Evolutionary conservation across 192 early-diverging fungal species (phyloP).

Genomic region (Thamnidium elegans): DNA sequence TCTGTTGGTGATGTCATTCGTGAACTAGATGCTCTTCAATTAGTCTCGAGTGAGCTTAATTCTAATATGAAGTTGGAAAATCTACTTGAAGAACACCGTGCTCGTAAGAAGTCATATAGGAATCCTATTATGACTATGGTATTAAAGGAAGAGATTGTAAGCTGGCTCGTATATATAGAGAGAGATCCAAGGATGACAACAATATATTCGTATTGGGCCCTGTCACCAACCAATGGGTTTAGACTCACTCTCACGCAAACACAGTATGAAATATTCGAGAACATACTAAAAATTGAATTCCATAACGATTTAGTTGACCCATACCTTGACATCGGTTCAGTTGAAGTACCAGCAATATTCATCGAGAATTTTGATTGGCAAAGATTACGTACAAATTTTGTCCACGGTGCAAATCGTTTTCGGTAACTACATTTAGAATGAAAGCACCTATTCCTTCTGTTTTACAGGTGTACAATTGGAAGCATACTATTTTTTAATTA

Average conservation of each 20-base stretch:
- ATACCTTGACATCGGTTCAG: constrained; percentile 89
- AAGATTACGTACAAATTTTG: constrained; percentile 84
- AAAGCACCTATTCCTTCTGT: too few relatives aligned
- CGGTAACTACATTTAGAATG: too few relatives aligned
- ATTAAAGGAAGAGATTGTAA: constrained; percentile 51
- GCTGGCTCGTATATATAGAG: constrained; percentile 19
- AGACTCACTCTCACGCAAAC: constrained; percentile 58
- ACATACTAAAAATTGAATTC: constrained; percentile 69
- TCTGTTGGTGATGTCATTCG: constrained; percentile 92
- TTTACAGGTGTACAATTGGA: too few relatives aligned
- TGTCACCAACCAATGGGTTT: constrained; percentile 71
- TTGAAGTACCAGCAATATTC: constrained; percentile 86
- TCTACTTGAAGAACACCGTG: constrained; percentile 79
- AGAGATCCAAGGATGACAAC: constrained; percentile 67
- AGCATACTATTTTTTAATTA: too few relatives aligned
- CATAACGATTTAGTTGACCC: constrained; percentile 94
- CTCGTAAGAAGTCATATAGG: constrained; percentile 65
- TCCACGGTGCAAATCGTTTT: too few relatives aligned
- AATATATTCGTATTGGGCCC: constrained; percentile 85
- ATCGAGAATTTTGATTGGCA: constrained; percentile 99
- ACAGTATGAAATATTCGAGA: constrained; percentile 59
- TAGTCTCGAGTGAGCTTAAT: constrained; percentile 79
- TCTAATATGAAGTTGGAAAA: constrained; percentile 82
- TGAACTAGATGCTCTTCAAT: constrained; percentile 77
- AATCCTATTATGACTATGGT: constrained; percentile 95